A percentile compares a stretch with the other conserved stretches of the same genome.
Evolutionary conservation across 169 alveolate genomes (phyloP).

Genomic region (Blepharisma undulans): DNA sequence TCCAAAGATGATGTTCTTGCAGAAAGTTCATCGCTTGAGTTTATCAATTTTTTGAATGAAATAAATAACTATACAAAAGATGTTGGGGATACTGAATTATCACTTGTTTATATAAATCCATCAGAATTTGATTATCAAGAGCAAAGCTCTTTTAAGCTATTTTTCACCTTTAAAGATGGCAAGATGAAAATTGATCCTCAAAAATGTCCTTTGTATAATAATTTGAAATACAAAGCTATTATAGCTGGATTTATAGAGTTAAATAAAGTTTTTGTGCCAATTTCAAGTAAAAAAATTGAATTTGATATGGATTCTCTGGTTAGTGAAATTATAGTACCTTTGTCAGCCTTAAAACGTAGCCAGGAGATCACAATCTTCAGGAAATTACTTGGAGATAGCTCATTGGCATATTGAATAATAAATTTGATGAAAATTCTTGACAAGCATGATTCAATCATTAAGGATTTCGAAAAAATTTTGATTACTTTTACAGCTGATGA

Average conservation of each 20-base stretch:
- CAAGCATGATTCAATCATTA: not conserved
- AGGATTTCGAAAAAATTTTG: not conserved
- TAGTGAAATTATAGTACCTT: not conserved
- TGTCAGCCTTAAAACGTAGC: not conserved
- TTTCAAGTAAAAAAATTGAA: no score
- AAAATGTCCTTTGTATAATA: not conserved
- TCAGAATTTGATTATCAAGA: not conserved
- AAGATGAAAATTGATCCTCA: not conserved
- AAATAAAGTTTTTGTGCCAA: no score
- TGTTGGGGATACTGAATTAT: not conserved
- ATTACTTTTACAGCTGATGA: not conserved
- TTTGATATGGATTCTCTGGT: not conserved
- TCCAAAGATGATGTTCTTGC: not conserved
- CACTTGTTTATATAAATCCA: not conserved
- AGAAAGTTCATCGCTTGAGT: not conserved
- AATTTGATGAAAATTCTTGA: no score
- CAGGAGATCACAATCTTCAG: not conserved
- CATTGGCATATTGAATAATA: not conserved
- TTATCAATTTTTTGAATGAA: not conserved
- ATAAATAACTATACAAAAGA: no score
- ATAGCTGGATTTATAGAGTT: no score
- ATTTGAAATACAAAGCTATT: no score
- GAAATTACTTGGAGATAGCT: not conserved
- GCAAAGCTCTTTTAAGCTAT: not conserved
- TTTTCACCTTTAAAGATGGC: not conserved